A percentile compares a stretch with the other conserved stretches of the same genome.
Conservation (phyloP, 2,329 filamentous ascomycete genomes). For the Claviceps africana region DNA sequence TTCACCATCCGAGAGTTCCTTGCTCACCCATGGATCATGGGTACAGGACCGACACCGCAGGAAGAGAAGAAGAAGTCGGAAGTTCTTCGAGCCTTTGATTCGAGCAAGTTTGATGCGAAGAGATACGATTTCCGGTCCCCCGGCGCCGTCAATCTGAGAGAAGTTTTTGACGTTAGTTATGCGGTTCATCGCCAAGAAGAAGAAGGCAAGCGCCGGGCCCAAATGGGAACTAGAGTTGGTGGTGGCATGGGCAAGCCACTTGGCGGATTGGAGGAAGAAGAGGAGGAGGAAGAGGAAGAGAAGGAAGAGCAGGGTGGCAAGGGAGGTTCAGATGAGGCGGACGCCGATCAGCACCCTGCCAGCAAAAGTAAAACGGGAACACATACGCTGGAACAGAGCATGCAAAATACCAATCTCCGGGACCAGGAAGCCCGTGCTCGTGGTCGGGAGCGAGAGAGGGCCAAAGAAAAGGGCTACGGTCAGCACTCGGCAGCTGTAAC, state of each 20-base stretch:
- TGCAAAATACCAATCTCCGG: conserved; percentile 68
- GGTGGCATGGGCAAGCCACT: conserved; percentile 43
- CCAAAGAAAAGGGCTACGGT: conserved; percentile 56
- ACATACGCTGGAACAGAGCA: conserved; percentile 68
- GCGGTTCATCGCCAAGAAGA: conserved; percentile 95
- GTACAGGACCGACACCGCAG: conserved; percentile 41
- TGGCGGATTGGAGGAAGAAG: conserved; percentile 59
- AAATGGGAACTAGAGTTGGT: conserved; percentile 59
- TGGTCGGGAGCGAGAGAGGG: conserved; percentile 20
- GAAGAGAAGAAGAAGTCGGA: conserved; percentile 45
- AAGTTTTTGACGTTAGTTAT: conserved; percentile 97
- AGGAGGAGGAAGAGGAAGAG: conserved; percentile 38
- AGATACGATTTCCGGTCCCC: conserved; percentile 90
- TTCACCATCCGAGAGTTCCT: conserved; percentile 91
- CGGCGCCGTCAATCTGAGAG: conserved; percentile 84
- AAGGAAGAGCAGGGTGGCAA: not conserved
- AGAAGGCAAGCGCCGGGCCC: conserved; percentile 81
- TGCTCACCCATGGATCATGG: conserved; percentile 82
- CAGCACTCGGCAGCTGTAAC: conserved; percentile 79
- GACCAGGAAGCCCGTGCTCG: conserved; percentile 25
- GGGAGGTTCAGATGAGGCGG: conserved; percentile 27
- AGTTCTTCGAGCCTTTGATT: conserved; percentile 41
- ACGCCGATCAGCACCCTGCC: conserved; percentile 49
- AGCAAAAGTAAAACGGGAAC: conserved; percentile 34
- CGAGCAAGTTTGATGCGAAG: conserved; percentile 41